Evolutionary conservation across 2,329 filamentous ascomycete species (phyloP).

Genomic region (Albifimbria verrucaria): DNA sequence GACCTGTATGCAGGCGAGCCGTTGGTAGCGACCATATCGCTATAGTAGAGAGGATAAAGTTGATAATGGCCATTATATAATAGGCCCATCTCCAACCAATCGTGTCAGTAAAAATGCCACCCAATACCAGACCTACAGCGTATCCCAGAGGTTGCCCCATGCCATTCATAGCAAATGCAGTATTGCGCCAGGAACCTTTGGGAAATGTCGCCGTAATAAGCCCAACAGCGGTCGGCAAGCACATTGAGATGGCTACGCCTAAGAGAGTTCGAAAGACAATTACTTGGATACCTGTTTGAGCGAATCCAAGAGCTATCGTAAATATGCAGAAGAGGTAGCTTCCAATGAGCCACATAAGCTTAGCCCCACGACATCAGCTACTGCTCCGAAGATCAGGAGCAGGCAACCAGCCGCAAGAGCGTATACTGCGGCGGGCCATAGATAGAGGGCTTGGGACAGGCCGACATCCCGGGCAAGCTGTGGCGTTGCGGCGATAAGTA

Average conservation of each 20-base stretch:
- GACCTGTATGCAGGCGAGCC: constrained; percentile 15
- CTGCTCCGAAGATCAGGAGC: constrained; percentile 24
- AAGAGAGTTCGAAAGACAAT: constrained; percentile 32
- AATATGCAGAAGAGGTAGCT: constrained; percentile 22
- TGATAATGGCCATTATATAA: constrained; percentile 33
- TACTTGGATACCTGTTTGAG: constrained; percentile 30
- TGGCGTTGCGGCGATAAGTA: constrained; percentile 33
- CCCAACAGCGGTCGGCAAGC: constrained; percentile 32
- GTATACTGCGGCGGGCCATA: constrained; percentile 28
- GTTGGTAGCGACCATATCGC: constrained; percentile 34
- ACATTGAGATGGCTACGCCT: constrained; percentile 34
- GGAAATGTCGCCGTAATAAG: constrained; percentile 35
- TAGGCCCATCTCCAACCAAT: constrained; percentile 46
- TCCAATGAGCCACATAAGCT: constrained; percentile 23
- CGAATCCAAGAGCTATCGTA: constrained; percentile 30
- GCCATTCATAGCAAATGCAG: constrained; percentile 41
- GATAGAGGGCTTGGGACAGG: constrained; percentile 23
- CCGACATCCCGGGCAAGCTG: constrained; percentile 32
- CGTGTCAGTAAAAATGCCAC: constrained; percentile 44
- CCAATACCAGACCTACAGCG: constrained; percentile 45
- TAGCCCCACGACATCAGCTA: constrained; percentile 27
- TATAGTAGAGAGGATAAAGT: constrained; percentile 28
- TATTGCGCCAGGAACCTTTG: constrained; percentile 32
- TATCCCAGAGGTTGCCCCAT: constrained; percentile 45
- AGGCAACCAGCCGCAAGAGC: constrained; percentile 23